Conservation (phyloP, 768 basidiomycete genomes). For the Leccinum subtestaceum region DNA sequence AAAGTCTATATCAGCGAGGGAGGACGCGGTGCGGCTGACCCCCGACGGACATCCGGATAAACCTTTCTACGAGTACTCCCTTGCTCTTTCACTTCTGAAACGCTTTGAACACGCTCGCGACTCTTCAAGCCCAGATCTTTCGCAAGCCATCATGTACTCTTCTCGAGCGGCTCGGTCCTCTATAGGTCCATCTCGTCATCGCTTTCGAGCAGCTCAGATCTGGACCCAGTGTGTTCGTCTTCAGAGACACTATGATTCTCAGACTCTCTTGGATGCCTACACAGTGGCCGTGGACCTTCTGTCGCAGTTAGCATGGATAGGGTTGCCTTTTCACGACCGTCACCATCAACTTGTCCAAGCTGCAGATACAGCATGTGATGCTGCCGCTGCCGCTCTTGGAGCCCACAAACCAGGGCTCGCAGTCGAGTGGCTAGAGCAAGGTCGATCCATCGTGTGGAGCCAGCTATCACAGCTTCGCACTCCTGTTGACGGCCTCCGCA, state of each 20-base stretch:
- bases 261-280: background rate
- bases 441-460: background rate
- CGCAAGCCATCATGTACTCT: background rate
- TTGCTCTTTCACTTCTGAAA: background rate
- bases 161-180: background rate
- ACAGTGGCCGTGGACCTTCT: background rate
- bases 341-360: background rate
- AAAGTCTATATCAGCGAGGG: background rate
- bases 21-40: background rate
- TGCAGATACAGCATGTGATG: background rate
- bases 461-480: background rate
- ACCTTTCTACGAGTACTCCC: background rate
- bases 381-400: background rate
- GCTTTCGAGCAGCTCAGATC: background rate
- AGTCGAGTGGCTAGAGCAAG: background rate
- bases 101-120: background rate
- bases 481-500: background rate
- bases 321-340: background rate
- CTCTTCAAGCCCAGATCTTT: background rate
- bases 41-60: background rate
- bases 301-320: background rate
- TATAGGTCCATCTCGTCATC: background rate
- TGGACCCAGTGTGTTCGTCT: background rate
- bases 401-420: background rate
- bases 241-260: background rate